Base-by-base conservation (phyloP, 2,329 filamentous ascomycete species). In the Stagonosporopsis chrysanthemi region DNA sequence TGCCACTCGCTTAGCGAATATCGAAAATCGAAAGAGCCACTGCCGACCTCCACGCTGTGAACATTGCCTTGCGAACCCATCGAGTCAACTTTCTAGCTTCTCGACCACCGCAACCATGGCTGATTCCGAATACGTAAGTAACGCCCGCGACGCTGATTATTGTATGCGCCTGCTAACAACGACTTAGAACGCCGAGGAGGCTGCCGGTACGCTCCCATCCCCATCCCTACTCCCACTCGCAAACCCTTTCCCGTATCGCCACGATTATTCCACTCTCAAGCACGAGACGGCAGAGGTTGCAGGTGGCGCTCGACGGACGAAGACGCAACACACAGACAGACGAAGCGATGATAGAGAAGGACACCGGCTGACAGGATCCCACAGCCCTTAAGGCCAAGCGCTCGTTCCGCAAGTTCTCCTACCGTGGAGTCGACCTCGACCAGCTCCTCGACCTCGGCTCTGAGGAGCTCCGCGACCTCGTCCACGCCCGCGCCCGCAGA, bases 341-440 rank as follows among this genome's bases (percentile, higher is more conserved):
- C 29, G 39, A 35, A 45, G 33, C 38, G 48, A 47, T 41, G 38
- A 45, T 19, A 48, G 58, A 56, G 57, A 53, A 55, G 60, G 66
- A 52, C 39, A 53, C 56, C 52, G 64, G 63, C 70, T 75, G 67
- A 74, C 70, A 51, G 61, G 50, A 52, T 50, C 50, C 19, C 51
- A 66, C 78, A 88, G 95, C 97, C 91, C 86, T 99, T 84, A 99
- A 98, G 92, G 96, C 91, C 88, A 96, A 90, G 87, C 96, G 95
- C 94, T 86, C 92, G 76, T 97, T 98, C 91, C 91, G 92, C 86
- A 99, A 98, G 90, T 99, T 98, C 82, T 95, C 93, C 75, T 99
- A 97, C 91, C 91, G 95, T 81, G 95, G 95, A 80, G 91, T 99
- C 83, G 95, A 99, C 83, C 93, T 99, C 82, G 95, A 99, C 82